These are phyloP conservation scores for Corrigiola litoralis DNA, from an alignment of 179 eudicot genomes.

Conservation along the genomic window DNA sequence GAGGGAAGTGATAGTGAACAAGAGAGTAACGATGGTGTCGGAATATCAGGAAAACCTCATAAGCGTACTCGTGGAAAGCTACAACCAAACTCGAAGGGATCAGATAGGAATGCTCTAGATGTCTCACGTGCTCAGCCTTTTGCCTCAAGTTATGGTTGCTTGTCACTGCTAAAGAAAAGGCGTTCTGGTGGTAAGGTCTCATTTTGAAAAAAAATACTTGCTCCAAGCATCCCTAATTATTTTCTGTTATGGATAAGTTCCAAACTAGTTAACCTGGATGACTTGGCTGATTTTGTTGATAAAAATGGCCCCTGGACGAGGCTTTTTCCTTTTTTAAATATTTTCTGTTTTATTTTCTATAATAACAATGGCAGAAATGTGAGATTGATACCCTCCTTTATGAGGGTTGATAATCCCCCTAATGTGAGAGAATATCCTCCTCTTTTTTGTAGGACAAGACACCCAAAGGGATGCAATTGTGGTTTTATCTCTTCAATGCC, in stretches of 20 bases:
- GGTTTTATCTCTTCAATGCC: background rate
- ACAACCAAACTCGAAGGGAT: conserved; percentile 40
- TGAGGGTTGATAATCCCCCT: background rate
- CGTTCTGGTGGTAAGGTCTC: conserved; percentile 62
- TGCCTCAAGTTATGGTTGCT: conserved; percentile 62
- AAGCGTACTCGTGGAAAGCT: conserved; percentile 63
- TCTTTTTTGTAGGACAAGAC: background rate
- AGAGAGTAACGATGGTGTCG: conserved; percentile 86
- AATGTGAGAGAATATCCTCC: too few species aligned
- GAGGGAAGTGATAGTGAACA: conserved; percentile 91
- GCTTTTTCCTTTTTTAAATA: too few species aligned
- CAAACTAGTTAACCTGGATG: background rate
- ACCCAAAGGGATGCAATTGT: background rate
- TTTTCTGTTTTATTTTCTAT: too few species aligned
- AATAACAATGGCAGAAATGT: background rate
- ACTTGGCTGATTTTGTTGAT: background rate
- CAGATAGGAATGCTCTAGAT: conserved; percentile 38
- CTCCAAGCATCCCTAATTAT: background rate
- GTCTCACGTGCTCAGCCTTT: conserved; percentile 40
- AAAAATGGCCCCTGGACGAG: background rate
- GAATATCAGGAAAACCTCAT: conserved; percentile 60
- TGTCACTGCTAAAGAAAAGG: conserved; percentile 73
- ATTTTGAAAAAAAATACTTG: background rate
- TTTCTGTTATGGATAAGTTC: too few species aligned
- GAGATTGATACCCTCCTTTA: background rate